These are phyloP conservation scores for Gonium pectorale DNA, from an alignment of 139 green algal genomes.

Conservation along the genomic window DNA sequence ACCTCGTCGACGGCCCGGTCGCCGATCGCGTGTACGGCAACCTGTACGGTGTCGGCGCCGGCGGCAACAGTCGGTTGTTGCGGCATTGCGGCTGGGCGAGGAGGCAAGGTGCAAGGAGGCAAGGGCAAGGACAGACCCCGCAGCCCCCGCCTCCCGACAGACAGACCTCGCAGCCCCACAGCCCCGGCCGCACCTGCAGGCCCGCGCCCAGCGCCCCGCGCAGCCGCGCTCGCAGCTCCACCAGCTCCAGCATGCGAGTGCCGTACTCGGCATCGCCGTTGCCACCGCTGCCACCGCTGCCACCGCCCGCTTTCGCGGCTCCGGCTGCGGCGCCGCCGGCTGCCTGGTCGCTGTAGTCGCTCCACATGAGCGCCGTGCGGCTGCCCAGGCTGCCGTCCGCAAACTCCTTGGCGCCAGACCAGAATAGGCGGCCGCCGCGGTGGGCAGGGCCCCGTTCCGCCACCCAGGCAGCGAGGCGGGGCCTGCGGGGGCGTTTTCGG, in stretches of 20 bases:
- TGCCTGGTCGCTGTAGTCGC: slow-evolving; percentile 59
- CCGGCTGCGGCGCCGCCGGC: slow-evolving; percentile 5
- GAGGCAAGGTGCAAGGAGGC: no score
- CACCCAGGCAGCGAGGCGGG: slow-evolving; percentile 52
- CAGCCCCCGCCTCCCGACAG: no score
- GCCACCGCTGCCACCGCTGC: no score
- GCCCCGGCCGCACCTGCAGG: no score
- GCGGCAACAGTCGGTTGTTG: no score
- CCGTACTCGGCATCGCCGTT: background rate
- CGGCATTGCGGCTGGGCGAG: no score
- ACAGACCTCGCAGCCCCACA: no score
- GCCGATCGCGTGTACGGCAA: no score
- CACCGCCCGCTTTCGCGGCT: no score
- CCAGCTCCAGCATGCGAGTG: background rate
- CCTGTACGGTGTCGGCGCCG: no score
- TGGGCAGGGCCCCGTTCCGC: slow-evolving; percentile 52
- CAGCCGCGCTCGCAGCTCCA: background rate
- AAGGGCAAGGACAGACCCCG: no score
- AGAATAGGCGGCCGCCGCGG: slow-evolving; percentile 59
- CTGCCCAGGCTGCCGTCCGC: slow-evolving; percentile 76
- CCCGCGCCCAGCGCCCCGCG: background rate
- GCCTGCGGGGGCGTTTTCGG: slow-evolving; percentile 47
- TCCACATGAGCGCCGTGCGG: slow-evolving; percentile 72
- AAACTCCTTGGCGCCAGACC: slow-evolving; percentile 80
- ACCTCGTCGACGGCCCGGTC: no score